Evolutionary conservation across 75 land plant genomes (phyloP).

Genomic region (Cryptomeria japonica): DNA sequence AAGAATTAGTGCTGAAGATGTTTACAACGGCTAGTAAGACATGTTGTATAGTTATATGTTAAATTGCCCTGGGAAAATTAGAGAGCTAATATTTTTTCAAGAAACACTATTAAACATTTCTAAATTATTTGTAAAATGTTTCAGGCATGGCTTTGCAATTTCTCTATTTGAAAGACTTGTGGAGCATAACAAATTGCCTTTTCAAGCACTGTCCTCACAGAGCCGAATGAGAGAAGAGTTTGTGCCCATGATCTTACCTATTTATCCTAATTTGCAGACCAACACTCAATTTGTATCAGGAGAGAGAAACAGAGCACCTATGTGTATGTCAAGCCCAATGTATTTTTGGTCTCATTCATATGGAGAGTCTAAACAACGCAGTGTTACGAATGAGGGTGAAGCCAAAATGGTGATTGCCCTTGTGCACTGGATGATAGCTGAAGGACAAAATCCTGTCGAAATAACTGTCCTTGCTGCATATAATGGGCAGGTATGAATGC

Average conservation of each 20-base stretch:
- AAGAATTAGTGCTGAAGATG: not conserved
- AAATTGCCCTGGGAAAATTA: not conserved
- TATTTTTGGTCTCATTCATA: conserved; percentile 25
- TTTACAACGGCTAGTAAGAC: not conserved
- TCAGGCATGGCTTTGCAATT: conserved; percentile 26
- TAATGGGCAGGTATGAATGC: conserved; percentile 12
- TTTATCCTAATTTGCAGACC: too few relatives aligned
- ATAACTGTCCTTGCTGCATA: conserved; percentile 25
- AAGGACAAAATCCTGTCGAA: conserved; percentile 11
- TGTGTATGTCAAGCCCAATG: conserved; percentile 20
- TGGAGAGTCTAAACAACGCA: conserved; percentile 18
- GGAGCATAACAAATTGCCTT: conserved; percentile 26
- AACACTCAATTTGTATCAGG: too few relatives aligned
- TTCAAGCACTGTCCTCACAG: conserved; percentile 9
- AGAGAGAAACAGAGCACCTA: not conserved
- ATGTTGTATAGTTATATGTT: not conserved
- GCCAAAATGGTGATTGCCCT: conserved; percentile 27
- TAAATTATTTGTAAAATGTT: not conserved
- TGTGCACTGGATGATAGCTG: conserved; percentile 16
- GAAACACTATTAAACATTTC: not conserved
- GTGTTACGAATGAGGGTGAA: conserved; percentile 20
- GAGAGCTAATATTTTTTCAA: not conserved
- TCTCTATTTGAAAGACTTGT: conserved; percentile 41
- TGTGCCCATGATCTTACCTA: conserved; percentile 12
- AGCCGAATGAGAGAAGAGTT: conserved; percentile 32